Base-by-base conservation (phyloP, 192 early-diverging fungal genomes). In the Podila minutissima region DNA sequence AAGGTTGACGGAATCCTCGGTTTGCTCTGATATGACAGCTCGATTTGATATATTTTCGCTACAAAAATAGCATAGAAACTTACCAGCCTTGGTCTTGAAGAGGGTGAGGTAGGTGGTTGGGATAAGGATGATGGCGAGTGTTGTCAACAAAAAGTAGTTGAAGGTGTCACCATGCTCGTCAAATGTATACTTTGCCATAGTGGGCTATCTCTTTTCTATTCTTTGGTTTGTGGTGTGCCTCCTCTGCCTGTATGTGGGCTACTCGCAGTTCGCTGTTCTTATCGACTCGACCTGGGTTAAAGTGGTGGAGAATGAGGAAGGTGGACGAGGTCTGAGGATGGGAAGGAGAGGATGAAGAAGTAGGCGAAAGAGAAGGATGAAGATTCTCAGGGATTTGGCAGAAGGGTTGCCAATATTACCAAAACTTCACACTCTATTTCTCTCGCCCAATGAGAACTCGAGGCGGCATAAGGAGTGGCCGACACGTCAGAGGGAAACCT, bases 81-180 rank as follows among this genome's bases (percentile, higher is more conserved):
- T 74, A 83, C 84, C 84, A 64, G 81, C 74, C 24, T 72, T 75
- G 51, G 33, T 29, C 67, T 76, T 82, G 51, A 83, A 81, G 31
- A 91, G 24, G 70, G 84, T 69, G 46, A 83, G 84, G 65, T 89
- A 62, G 15, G 95, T 96, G 32, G 87, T 76, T 3, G 97, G 97
- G 35, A 97, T 82, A 60, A 98, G 88, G 58, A 94, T 87, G 31
- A 99, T 82, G 33, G 90, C 87, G 64, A 98, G 88, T 61, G 97
- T 83, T 3, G 97, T 93, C 68, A 97, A 73, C 31, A 97, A 85
- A 86, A 97, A 99, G 88, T 95, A 97, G 85, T 94, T 92, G 88
- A 98, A 99, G 72, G 93, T 95, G 70, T 94, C 93, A 32, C 97
- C 97, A 73, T 91, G 89, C 82, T 97, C 95, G 85, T 99, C 97